Evolutionary conservation across 768 basidiomycete genomes (phyloP).

Genomic region (Leccinum broughii): DNA sequence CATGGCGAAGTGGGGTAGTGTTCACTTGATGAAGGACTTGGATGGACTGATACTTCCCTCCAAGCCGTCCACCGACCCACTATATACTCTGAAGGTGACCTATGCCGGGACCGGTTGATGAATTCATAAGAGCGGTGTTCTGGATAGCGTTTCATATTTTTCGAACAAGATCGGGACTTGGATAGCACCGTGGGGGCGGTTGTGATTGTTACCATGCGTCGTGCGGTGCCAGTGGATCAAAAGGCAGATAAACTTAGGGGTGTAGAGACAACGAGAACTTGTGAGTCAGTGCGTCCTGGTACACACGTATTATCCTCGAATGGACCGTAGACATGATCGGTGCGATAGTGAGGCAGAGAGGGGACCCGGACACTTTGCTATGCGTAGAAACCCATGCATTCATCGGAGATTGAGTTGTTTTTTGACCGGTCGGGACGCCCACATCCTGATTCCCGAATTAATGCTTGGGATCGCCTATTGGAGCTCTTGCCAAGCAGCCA

Average conservation of each 20-base stretch:
- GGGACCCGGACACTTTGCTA: too few species aligned
- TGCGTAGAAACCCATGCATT: too few species aligned
- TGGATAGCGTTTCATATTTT: background rate
- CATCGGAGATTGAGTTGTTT: too few species aligned
- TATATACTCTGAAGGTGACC: slow-evolving; percentile 5
- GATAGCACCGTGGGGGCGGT: background rate
- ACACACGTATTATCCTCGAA: too few species aligned
- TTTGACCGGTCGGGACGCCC: too few species aligned
- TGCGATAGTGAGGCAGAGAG: too few species aligned
- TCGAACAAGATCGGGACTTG: background rate
- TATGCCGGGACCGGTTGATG: background rate
- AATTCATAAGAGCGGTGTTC: background rate
- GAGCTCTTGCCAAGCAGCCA: too few species aligned
- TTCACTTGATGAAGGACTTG: background rate
- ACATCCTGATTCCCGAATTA: too few species aligned
- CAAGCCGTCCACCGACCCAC: background rate
- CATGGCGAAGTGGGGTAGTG: slow-evolving; percentile 29
- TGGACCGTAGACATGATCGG: too few species aligned
- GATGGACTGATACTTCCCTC: background rate
- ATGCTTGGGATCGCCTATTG: too few species aligned
- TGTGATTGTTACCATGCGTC: background rate
- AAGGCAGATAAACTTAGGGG: too few species aligned
- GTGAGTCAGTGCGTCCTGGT: background rate
- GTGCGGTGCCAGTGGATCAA: too few species aligned
- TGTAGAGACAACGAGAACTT: background rate